Conservation (phyloP, 2,329 filamentous ascomycete species). For the Emmonsiellopsis sp. region DNA sequence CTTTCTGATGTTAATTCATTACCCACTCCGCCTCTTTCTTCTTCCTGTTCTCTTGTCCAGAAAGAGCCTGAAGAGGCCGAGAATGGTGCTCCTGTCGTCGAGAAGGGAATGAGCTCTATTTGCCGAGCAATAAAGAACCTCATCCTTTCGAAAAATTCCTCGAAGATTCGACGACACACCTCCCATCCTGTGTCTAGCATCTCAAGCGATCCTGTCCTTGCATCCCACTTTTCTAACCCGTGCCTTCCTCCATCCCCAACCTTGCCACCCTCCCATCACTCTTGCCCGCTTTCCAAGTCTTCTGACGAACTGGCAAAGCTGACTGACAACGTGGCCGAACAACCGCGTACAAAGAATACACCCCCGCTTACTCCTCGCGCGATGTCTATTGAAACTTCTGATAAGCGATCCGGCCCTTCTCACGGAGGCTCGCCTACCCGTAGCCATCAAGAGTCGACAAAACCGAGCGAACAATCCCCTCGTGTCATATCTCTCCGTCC, state of each 20-base stretch:
- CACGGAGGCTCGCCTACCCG: conserved; percentile 14
- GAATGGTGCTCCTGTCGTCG: conserved; percentile 26
- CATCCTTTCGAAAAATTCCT: conserved; percentile 27
- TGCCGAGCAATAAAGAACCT: conserved; percentile 37
- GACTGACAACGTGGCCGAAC: conserved; percentile 64
- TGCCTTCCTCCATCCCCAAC: conserved; percentile 44
- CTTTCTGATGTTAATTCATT: conserved; percentile 24
- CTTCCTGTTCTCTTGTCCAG: conserved; percentile 33
- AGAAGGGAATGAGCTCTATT: conserved; percentile 31
- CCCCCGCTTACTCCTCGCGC: conserved; percentile 83
- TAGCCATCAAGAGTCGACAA: conserved; percentile 16
- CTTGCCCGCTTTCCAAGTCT: conserved; percentile 31
- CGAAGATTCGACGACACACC: conserved; percentile 34
- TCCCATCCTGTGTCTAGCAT: conserved; percentile 50
- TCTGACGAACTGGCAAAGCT: conserved; percentile 52
- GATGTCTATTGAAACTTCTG: conserved; percentile 55
- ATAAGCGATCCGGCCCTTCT: conserved; percentile 15
- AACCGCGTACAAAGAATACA: conserved; percentile 68
- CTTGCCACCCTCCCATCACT: conserved; percentile 30
- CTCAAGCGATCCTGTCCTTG: conserved; percentile 55
- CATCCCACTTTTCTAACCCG: conserved; percentile 61
- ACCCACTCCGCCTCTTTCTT: conserved; percentile 36
- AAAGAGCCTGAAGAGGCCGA: conserved; percentile 34
- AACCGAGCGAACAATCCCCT: conserved; percentile 13
- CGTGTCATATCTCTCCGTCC: conserved; percentile 6